Conservation (phyloP, 2,329 filamentous ascomycete genomes). For the Neurospora crassa region DNA sequence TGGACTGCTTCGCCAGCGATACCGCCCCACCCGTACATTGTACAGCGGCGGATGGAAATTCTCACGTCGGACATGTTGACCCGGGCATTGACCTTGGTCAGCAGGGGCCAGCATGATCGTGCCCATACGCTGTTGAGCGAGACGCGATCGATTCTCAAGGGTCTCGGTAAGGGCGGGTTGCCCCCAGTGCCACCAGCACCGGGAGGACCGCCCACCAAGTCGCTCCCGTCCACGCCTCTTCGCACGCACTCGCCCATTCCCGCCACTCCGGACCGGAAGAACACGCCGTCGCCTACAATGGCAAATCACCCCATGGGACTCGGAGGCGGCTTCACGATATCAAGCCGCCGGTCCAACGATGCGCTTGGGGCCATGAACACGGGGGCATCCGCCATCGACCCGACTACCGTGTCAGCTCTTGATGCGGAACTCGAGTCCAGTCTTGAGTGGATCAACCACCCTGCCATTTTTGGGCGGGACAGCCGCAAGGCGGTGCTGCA, state of each 20-base stretch:
- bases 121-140: slow-evolving; percentile 88
- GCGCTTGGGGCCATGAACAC: slow-evolving; percentile 43
- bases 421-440: slow-evolving; percentile 85
- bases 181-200: slow-evolving; percentile 71
- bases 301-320: slow-evolving; percentile 29
- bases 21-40: slow-evolving; percentile 87
- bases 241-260: slow-evolving; percentile 34
- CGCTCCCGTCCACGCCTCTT: slow-evolving; percentile 40
- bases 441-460: slow-evolving; percentile 96
- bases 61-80: slow-evolving; percentile 97
- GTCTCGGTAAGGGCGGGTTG: slow-evolving; percentile 86
- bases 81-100: slow-evolving; percentile 80
- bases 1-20: slow-evolving; percentile 67
- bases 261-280: slow-evolving; percentile 44
- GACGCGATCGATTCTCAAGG: slow-evolving; percentile 90
- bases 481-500: slow-evolving; percentile 93
- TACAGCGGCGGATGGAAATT: slow-evolving; percentile 94
- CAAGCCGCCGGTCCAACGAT: slow-evolving; percentile 45
- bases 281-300: slow-evolving; percentile 44
- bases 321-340: slow-evolving; percentile 33
- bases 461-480: slow-evolving; percentile 87
- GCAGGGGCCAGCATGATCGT: slow-evolving; percentile 84
- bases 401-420: slow-evolving; percentile 70
- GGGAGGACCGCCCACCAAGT: slow-evolving; percentile 23
- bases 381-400: slow-evolving; percentile 63